phyloP scores from a whole-genome alignment of 345 rosid species.

The Nasturtium officinale region DNA sequence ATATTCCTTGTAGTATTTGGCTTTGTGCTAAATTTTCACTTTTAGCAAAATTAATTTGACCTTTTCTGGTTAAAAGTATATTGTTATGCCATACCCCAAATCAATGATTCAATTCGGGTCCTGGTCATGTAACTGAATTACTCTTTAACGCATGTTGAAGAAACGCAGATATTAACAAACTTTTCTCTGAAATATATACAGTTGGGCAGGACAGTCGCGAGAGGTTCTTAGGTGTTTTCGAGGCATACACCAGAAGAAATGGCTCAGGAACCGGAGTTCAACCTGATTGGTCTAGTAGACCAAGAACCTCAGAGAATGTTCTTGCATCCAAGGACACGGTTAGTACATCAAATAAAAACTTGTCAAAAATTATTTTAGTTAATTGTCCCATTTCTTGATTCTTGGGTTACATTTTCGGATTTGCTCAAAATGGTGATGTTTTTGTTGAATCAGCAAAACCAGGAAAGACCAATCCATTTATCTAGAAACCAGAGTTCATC shows the following conservation, averaged over 20 bases:
- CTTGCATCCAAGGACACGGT: slow-evolving; percentile 38
- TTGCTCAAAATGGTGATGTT: slow-evolving; percentile 5
- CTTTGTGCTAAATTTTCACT: background rate
- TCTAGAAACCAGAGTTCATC: slow-evolving; percentile 68
- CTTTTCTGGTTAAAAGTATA: background rate
- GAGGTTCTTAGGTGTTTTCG: slow-evolving; percentile 79
- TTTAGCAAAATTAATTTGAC: background rate
- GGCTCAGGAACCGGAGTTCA: slow-evolving; percentile 53
- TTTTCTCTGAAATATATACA: slow-evolving; percentile 27
- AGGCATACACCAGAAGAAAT: slow-evolving; percentile 66
- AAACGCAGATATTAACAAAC: slow-evolving; percentile 4
- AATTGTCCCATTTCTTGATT: background rate
- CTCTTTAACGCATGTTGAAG: slow-evolving; percentile 1
- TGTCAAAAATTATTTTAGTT: background rate
- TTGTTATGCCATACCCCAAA: slow-evolving; percentile 3
- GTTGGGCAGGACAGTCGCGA: slow-evolving; percentile 83
- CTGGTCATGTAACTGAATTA: slow-evolving; percentile 9
- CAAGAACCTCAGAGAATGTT: slow-evolving; percentile 43
- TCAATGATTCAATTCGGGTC: background rate
- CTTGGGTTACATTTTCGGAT: background rate
- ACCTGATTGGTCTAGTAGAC: slow-evolving; percentile 39
- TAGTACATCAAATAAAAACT: slow-evolving; percentile 12
- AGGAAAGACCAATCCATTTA: slow-evolving; percentile 60
- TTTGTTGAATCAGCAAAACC: slow-evolving; percentile 55
- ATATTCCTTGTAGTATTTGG: background rate